Evolutionary conservation across 768 basidiomycete genomes (phyloP).

Genomic region (Lactarius quietus): DNA sequence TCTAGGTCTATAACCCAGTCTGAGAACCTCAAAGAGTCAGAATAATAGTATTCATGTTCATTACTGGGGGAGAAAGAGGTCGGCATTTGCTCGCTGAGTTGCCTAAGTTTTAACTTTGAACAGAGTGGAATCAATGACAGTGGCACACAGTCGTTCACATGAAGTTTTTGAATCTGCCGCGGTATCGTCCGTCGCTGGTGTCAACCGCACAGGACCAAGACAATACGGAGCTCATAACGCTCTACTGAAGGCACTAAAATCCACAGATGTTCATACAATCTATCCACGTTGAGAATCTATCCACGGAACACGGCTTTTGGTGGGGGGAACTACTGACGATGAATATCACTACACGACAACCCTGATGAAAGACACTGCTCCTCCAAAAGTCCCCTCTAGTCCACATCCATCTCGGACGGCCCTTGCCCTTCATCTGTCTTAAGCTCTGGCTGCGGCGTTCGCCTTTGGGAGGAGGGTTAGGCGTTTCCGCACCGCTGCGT

Average conservation of each 20-base stretch:
- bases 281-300: conserved; percentile 11
- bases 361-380: conserved; percentile 6
- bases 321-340: conserved; percentile 8
- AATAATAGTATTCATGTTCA: no score
- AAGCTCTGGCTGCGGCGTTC: conserved; percentile 35
- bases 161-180: no score
- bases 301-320: background rate
- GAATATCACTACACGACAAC: conserved; percentile 17
- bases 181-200: no score
- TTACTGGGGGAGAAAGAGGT: no score
- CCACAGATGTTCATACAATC: conserved; percentile 1
- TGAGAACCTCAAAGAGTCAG: no score
- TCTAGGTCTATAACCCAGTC: no score
- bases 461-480: conserved; percentile 40
- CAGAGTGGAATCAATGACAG: no score
- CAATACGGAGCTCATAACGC: background rate
- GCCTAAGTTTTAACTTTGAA: no score
- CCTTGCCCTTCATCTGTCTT: conserved; percentile 36
- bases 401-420: conserved; percentile 83
- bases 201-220: background rate
- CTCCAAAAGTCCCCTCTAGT: conserved; percentile 41
- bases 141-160: background rate
- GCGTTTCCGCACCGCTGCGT: conserved; percentile 57
- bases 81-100: no score
- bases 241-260: background rate